Percentiles rank a stretch among this genome's conserved stretches.
Conservation (phyloP, 768 basidiomycete species). For the Boletus rubescentipes region DNA sequence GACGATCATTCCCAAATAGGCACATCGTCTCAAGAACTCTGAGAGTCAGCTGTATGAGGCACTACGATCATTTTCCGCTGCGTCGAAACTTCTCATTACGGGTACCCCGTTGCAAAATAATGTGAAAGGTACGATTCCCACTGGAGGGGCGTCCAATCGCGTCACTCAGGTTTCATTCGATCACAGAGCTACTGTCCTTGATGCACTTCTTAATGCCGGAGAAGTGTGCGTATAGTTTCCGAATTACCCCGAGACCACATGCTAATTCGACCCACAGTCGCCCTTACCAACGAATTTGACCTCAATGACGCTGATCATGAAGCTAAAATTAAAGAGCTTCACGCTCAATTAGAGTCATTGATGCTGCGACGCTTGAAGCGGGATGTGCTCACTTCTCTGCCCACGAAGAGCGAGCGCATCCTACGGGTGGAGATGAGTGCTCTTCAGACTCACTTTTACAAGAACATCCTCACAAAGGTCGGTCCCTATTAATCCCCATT, state of each 20-base stretch:
- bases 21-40: conserved; percentile 96
- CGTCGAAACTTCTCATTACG: conserved; percentile 94
- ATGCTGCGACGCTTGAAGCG: conserved; percentile 95
- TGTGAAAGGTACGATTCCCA: conserved; percentile 74
- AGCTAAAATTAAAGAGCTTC: conserved; percentile 92
- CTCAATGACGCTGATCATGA: conserved; percentile 92
- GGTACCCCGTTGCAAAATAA: conserved; percentile 99
- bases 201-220: conserved; percentile 99
- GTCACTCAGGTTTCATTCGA: conserved; percentile 10
- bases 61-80: conserved; percentile 81
- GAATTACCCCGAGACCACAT: not conserved
- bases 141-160: not conserved
- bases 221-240: conserved; percentile 61
- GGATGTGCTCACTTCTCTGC: conserved; percentile 93
- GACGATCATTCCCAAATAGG: conserved; percentile 44
- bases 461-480: conserved; percentile 94
- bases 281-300: conserved; percentile 93
- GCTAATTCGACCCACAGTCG: conserved; percentile 51
- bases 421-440: conserved; percentile 96
- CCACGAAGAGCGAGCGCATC: conserved; percentile 98
- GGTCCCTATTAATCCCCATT: conserved; percentile 6
- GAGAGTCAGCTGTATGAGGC: conserved; percentile 98
- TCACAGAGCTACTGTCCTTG: conserved; percentile 83
- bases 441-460: conserved; percentile 97
- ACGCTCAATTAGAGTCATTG: conserved; percentile 86